Evolutionary conservation across 192 early-diverging fungal genomes (phyloP), one percentile per base, ranked within the genome.

Genomic region (Gamsiella multidivaricata): DNA sequence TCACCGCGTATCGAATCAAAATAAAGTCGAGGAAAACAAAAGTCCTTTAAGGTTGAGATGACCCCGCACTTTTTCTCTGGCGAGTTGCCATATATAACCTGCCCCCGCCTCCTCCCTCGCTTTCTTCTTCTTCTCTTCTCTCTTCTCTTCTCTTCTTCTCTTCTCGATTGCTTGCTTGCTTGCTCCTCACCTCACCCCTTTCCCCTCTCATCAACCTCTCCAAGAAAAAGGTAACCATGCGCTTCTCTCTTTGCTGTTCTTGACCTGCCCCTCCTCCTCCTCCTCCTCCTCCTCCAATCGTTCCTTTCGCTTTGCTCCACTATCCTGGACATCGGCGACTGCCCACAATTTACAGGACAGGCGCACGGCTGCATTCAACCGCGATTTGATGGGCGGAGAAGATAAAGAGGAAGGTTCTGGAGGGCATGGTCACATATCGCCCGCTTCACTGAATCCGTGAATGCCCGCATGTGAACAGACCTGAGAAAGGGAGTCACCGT

Each of bases 31-130:
- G 28, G 26, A 50, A 45, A 69, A 32, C n/a, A 23, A 59, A 60
- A 29, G 18, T 14, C 12, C 10, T n/a, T 50, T 50, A 58, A 69
- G 56, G 67, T 60, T 56, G 43, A n/a, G 43, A 31, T 49, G 67
- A 58, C 70, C 70, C 70, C 70, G 70, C 70, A 73, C 53, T 73
- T 59, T 57, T 36, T 32, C 22, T 22, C 42, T 60, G 49, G 58
- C 37, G 47, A 34, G 42, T 65, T 65, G 23, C 37, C 33, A 53
- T 28, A 29, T 32, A 8, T 28, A 22, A 37, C 23, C 20, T 22
- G 43, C 34, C 26, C 43, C 37, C n/a, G n/a, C n/a, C n/a, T 20
- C 10, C n/a, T 32, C 34, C 37, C 32, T 33, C 15, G 6, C 28
- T 8, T 29, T 26, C 25, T 22, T 26, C 17, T 17, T 20, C 22